Evolutionary conservation across 495 filamentous ascomycete genomes (phyloP).

Genomic region (Penicillium angulare): DNA sequence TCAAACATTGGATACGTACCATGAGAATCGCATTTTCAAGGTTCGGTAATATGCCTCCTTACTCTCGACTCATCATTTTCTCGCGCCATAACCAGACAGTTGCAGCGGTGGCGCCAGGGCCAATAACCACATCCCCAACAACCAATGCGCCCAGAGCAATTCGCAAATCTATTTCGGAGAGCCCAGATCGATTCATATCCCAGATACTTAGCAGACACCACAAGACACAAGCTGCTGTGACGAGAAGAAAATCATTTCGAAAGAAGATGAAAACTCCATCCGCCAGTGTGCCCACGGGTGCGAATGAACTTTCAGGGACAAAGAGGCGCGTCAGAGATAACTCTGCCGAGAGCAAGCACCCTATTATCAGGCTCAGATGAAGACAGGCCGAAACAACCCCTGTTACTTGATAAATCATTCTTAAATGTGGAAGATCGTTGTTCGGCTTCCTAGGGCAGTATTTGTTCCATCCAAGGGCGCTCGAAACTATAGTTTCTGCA

Average conservation of each 20-base stretch:
- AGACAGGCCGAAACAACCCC: neutral
- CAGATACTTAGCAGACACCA: slow-evolving; percentile 13
- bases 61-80: slow-evolving; percentile 6
- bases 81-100: slow-evolving; percentile 22
- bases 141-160: neutral
- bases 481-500: neutral
- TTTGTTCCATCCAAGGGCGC: neutral
- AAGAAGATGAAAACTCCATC: slow-evolving; percentile 19
- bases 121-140: slow-evolving; percentile 1
- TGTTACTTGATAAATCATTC: neutral
- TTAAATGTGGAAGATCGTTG: neutral
- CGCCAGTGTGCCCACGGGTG: slow-evolving; percentile 4
- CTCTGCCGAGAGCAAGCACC: neutral
- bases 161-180: slow-evolving; percentile 8
- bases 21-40: neutral
- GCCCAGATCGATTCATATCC: slow-evolving; percentile 16
- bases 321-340: neutral
- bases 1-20: too few species aligned
- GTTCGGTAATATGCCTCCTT: too few species aligned
- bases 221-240: slow-evolving; percentile 7
- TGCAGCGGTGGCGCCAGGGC: slow-evolving; percentile 14
- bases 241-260: slow-evolving; percentile 19
- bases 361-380: neutral
- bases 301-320: slow-evolving; percentile 5
- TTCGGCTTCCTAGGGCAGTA: neutral